phyloP scores from a whole-genome alignment of 1,139 yeast genomes.

The Pichia sp. region DNA sequence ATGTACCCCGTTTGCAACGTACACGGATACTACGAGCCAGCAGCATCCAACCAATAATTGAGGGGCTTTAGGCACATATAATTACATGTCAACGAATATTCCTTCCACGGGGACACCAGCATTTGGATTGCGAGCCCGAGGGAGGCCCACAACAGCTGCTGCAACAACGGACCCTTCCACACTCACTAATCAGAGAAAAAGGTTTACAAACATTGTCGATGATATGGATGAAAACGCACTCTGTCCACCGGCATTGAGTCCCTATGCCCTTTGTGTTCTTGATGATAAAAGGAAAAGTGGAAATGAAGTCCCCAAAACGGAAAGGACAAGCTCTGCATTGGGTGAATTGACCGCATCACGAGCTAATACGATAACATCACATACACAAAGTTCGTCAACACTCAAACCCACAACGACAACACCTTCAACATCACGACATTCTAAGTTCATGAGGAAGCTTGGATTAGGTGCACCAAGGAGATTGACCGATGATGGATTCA shows the following conservation, averaged over 20 bases:
- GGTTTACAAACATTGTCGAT: no score
- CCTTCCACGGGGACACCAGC: no score
- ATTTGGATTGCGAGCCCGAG: no score
- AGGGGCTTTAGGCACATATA: no score
- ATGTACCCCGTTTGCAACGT: no score
- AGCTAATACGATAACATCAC: neutral
- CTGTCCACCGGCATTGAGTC: constrained; percentile 60
- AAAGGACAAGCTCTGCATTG: neutral
- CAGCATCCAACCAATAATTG: no score
- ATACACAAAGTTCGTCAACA: neutral
- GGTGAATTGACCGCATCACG: constrained; percentile 4
- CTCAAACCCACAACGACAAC: constrained; percentile 3
- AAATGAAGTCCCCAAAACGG: neutral
- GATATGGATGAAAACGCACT: constrained; percentile 30
- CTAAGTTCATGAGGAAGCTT: constrained; percentile 19
- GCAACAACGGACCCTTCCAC: no score
- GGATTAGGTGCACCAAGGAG: constrained; percentile 27
- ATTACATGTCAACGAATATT: no score
- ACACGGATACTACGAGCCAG: no score
- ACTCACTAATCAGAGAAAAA: no score
- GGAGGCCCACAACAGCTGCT: no score
- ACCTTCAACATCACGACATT: constrained; percentile 9
- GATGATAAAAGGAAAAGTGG: constrained; percentile 20
- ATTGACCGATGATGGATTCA: constrained; percentile 11
- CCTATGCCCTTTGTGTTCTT: constrained; percentile 41